Evolutionary conservation across 352 stramenopile species (phyloP).

Genomic region (Phytophthora meadii): DNA sequence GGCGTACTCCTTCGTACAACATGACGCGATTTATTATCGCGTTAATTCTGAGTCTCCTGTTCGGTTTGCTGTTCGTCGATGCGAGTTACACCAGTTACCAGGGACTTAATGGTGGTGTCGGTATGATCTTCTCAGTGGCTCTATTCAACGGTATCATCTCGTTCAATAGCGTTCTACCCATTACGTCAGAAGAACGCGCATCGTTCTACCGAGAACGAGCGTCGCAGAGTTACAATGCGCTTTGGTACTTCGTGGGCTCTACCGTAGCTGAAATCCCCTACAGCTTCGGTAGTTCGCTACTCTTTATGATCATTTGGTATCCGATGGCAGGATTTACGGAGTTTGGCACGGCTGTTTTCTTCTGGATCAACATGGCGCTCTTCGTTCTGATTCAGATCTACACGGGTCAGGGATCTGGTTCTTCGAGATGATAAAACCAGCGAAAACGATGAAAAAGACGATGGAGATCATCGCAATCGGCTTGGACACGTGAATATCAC

Average conservation of each 20-base stretch:
- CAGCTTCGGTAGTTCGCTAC: slow-evolving; percentile 40
- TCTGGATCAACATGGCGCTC: slow-evolving; percentile 52
- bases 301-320: slow-evolving; percentile 58
- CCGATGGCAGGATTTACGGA: slow-evolving; percentile 53
- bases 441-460: slow-evolving; percentile 51
- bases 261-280: slow-evolving; percentile 68
- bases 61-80: slow-evolving; percentile 68
- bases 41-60: slow-evolving; percentile 56
- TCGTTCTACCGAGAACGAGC: slow-evolving; percentile 69
- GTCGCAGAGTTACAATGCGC: slow-evolving; percentile 79
- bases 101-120: slow-evolving; percentile 54
- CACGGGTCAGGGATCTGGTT: slow-evolving; percentile 50
- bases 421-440: slow-evolving; percentile 54
- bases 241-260: slow-evolving; percentile 59
- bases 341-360: slow-evolving; percentile 43
- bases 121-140: slow-evolving; percentile 82
- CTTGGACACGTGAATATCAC: slow-evolving; percentile 38
- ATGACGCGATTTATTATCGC: slow-evolving; percentile 69
- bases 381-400: slow-evolving; percentile 55
- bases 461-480: slow-evolving; percentile 48
- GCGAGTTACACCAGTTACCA: slow-evolving; percentile 56
- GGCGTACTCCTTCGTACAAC: slow-evolving; percentile 86
- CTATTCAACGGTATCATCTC: slow-evolving; percentile 81
- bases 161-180: slow-evolving; percentile 69
- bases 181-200: slow-evolving; percentile 78